Evolutionary conservation across 208 protist species (phyloP).

Genomic region (Phytomonas serpens): DNA sequence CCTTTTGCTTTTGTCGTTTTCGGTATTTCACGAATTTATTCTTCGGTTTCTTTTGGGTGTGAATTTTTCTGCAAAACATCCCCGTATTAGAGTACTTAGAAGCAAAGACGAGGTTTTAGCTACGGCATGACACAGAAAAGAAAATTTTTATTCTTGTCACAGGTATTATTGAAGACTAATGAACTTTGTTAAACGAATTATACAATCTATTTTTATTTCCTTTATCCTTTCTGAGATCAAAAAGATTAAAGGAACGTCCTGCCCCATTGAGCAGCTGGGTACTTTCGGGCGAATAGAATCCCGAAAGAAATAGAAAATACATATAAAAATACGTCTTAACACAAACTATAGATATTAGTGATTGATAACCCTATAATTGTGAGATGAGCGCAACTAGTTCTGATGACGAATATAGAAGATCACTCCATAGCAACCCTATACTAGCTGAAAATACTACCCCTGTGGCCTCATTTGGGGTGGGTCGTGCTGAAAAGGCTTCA

Average conservation of each 20-base stretch:
- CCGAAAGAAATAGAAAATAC: background rate
- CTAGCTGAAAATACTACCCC: background rate
- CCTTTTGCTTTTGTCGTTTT: background rate
- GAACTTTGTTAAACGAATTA: background rate
- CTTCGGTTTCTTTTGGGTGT: background rate
- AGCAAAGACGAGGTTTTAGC: background rate
- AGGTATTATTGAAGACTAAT: background rate
- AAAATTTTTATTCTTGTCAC: background rate
- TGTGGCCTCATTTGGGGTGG: background rate
- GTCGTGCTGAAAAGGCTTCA: background rate
- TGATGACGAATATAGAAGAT: background rate
- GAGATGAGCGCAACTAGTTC: background rate
- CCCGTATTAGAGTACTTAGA: background rate
- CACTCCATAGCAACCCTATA: background rate
- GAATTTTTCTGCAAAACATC: background rate
- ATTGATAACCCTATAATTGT: background rate
- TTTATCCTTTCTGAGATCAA: background rate
- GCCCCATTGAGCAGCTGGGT: background rate
- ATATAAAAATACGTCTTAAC: background rate
- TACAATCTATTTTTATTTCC: background rate
- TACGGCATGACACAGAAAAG: background rate
- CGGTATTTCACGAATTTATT: background rate
- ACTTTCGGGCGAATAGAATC: background rate
- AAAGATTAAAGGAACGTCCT: background rate
- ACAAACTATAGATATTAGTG: background rate